Base-by-base conservation (phyloP, 176 grass and related monocot species). In the Aegilops sharonensis region DNA sequence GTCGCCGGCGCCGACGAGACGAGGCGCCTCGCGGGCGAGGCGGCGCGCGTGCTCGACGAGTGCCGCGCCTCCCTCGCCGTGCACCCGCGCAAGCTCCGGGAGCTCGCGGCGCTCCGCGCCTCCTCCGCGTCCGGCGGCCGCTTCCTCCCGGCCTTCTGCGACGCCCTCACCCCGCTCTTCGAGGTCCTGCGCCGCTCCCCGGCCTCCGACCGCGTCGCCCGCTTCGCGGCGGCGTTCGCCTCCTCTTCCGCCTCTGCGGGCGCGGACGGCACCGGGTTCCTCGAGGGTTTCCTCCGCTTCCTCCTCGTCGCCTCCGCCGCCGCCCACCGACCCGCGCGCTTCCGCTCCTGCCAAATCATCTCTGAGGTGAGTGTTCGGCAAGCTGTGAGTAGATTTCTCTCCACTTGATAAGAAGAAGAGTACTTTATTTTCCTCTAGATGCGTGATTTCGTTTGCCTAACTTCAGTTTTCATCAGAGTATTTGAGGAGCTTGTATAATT, bases 311-410 rank as follows among this genome's bases (percentile, higher is more conserved):
- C 82, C 57, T 89, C 93, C 69, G 80, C 43, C 39, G 82, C 90
- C 0, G 85, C 88, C 5, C 90, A 90, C 70, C 92, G 97, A 0
- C 84, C 92, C n/a, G 85, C 94, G 5, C 86, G 92, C 59, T 85
- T 87, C 42, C 93, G 94, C 21, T 80, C 94, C 7, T 98, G 94
- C 77, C 92, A 94, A 84, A 91, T 98, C 50, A 94, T 98, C 9
- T 91, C 94, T 9, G 94, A 98, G 88, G 97, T 95, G 36, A 52
- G 57, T 27, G 17, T 47, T 47, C 11, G 43, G 43, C 43, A 13
- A 4, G 11, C 1, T 11, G 6, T 77, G 6, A 35, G 1, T 60
- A 14, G 5, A 24, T 52, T 77, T 42, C 2, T 12, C 30, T 29
- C 62, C 21, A 37, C 30, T 50, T 36, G 64, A 37, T 37, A 37